Conservation (phyloP, 257 asterid genomes). For the Plantago major region DNA sequence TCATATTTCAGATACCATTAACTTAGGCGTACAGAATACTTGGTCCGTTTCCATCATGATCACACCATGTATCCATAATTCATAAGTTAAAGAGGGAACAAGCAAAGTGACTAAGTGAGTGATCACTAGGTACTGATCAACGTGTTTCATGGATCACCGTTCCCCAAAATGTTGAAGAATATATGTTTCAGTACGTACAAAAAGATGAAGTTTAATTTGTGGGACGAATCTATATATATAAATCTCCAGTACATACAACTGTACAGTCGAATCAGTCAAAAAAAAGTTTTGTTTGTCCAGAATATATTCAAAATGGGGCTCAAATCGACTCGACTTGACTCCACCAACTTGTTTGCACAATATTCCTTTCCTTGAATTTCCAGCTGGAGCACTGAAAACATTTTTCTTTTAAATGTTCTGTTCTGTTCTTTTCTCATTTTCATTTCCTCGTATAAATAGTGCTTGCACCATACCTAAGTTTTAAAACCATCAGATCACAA, state of each 20-base stretch:
- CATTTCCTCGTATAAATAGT: neutral
- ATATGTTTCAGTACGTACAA: neutral
- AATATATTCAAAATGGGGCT: slow-evolving; percentile 6
- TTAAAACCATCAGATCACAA: slow-evolving; percentile 1
- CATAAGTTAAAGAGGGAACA: neutral
- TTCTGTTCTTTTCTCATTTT: too few relatives aligned
- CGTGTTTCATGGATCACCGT: slow-evolving; percentile 4
- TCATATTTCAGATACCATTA: too few relatives aligned
- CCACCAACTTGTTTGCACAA: neutral
- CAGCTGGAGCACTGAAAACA: neutral
- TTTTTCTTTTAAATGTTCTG: neutral
- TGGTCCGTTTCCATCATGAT: too few relatives aligned
- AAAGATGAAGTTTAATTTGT: neutral
- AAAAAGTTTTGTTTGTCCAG: neutral
- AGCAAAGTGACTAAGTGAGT: neutral
- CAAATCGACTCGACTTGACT: too few relatives aligned
- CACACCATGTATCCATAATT: neutral
- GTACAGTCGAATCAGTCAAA: slow-evolving; percentile 1
- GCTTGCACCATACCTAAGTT: neutral
- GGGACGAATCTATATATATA: neutral
- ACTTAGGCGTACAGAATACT: too few relatives aligned
- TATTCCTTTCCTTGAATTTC: neutral
- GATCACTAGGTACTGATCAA: neutral
- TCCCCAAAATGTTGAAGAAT: slow-evolving; percentile 1
- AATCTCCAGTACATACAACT: neutral